phyloP scores from a whole-genome alignment of 2,329 filamentous ascomycete species.

The Pseudogymnoascus sp. region DNA sequence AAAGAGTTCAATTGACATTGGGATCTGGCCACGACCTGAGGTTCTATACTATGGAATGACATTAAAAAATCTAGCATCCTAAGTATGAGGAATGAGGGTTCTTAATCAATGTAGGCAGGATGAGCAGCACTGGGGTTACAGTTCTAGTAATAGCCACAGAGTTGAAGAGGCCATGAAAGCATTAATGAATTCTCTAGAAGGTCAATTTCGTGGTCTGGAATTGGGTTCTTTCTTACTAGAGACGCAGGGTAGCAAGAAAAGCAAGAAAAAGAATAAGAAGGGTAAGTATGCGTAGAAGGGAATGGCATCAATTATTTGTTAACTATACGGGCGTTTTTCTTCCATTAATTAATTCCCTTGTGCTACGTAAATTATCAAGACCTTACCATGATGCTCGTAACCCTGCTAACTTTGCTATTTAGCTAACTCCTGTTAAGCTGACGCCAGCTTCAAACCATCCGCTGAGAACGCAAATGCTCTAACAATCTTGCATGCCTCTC shows the following conservation, averaged over 20 bases:
- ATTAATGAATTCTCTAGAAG: conserved; percentile 16
- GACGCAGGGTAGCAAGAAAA: neutral
- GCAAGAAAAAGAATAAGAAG: neutral
- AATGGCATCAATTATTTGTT: neutral
- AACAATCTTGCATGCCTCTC: neutral
- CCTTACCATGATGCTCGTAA: neutral
- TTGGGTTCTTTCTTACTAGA: conserved; percentile 1
- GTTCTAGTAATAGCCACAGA: conserved; percentile 17
- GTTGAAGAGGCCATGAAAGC: conserved; percentile 18
- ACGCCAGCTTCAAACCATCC: neutral
- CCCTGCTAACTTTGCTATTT: neutral
- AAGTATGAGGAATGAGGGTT: conserved; percentile 19
- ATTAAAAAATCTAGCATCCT: conserved; percentile 16
- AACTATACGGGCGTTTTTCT: neutral
- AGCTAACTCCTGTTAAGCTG: neutral
- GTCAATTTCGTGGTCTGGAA: conserved; percentile 14
- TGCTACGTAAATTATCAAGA: neutral
- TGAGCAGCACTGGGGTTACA: conserved; percentile 17
- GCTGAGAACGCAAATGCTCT: neutral
- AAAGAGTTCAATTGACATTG: conserved; percentile 20
- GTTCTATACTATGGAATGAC: conserved; percentile 18
- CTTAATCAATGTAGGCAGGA: conserved; percentile 19
- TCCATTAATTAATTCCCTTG: neutral
- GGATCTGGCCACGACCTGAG: conserved; percentile 21
- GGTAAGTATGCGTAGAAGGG: too few species aligned